Evolutionary conservation across 2,329 filamentous ascomycete genomes (phyloP).

Genomic region (Penicillium sp.): DNA sequence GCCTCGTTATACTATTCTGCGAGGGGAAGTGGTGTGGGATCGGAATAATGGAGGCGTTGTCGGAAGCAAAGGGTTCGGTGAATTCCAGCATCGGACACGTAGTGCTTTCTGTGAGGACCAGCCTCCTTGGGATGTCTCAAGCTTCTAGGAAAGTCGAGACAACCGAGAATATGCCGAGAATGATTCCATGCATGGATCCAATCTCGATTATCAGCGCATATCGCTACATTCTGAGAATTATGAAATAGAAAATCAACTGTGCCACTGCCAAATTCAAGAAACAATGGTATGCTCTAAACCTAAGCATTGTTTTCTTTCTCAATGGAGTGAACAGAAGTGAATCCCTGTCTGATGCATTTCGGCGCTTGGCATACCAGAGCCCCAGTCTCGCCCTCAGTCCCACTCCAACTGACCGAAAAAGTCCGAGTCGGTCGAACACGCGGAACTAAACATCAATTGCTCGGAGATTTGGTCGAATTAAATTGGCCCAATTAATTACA

Average conservation of each 20-base stretch:
- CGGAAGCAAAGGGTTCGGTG: background rate
- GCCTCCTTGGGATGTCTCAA: background rate
- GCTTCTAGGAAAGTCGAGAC: background rate
- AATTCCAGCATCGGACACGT: background rate
- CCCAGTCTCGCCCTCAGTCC: background rate
- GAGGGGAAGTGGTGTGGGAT: conserved; percentile 34
- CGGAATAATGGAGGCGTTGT: background rate
- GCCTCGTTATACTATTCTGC: conserved; percentile 37
- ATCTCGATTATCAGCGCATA: background rate
- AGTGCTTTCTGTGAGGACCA: background rate
- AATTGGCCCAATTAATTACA: background rate
- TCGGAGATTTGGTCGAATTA: conserved; percentile 17
- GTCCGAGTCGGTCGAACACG: conserved; percentile 14
- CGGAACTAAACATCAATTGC: background rate
- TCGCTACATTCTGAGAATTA: background rate
- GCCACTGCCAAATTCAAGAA: no score
- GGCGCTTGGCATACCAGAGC: conserved; percentile 4
- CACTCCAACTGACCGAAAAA: conserved; percentile 17
- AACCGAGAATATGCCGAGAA: background rate
- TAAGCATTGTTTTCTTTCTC: no score
- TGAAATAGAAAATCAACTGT: no score
- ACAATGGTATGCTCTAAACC: no score
- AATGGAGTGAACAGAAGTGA: no score
- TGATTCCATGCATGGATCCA: background rate
- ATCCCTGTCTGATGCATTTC: background rate